These are phyloP conservation scores for Liriodendron chinense DNA, from an alignment of 164 flowering plant species.

Conservation along the genomic window DNA sequence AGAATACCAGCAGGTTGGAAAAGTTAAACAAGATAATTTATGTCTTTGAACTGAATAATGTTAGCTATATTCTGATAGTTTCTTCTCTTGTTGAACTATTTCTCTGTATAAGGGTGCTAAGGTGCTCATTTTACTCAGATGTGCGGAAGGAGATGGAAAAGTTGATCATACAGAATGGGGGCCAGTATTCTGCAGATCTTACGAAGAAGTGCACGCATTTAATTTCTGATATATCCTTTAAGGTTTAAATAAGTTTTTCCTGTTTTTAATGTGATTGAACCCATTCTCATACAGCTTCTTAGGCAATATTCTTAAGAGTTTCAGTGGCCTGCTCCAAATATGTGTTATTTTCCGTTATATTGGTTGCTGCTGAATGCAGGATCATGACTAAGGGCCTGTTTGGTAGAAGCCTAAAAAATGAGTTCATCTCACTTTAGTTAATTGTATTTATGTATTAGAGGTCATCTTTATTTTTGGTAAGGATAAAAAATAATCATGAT, in stretches of 20 bases:
- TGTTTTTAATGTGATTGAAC: background rate
- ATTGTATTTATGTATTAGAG: no score
- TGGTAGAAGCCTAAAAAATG: no score
- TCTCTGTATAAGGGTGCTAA: conserved; percentile 8
- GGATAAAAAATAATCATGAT: no score
- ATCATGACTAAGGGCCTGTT: no score
- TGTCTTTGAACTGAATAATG: background rate
- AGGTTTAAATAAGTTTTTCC: background rate
- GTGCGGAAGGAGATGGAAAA: conserved; percentile 78
- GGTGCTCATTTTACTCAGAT: conserved; percentile 45
- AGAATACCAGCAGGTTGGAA: conserved; percentile 69
- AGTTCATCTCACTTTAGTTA: no score
- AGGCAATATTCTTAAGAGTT: background rate
- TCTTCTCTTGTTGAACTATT: conserved; percentile 13
- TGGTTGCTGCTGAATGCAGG: no score
- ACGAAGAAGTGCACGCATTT: conserved; percentile 88
- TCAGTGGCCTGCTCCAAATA: no score
- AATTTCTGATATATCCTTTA: conserved; percentile 88
- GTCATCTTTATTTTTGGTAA: no score
- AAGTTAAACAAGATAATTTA: background rate
- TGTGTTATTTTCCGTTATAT: no score
- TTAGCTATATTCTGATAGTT: background rate
- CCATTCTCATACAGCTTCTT: background rate
- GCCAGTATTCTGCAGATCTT: conserved; percentile 83
- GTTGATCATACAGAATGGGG: conserved; percentile 71